Percentiles rank a stretch among this genome's conserved stretches.
Conservation (phyloP, 148 eudicot species). For the Dianthus caryophyllus region DNA sequence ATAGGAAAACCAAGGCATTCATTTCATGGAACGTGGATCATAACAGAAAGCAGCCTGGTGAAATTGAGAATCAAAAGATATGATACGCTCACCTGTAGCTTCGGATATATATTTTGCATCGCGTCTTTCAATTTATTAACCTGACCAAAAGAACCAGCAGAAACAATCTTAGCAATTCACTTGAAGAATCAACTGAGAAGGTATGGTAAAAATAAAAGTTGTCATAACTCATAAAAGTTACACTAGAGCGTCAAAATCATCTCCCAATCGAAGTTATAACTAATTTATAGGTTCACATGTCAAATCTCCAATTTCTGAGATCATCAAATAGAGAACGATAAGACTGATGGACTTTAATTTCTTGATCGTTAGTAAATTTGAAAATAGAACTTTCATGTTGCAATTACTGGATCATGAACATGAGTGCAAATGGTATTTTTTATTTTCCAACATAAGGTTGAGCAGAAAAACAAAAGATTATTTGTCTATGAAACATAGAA, state of each 20-base stretch:
- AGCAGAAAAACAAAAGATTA: neutral
- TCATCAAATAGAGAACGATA: neutral
- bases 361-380: neutral
- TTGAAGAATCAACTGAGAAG: neutral
- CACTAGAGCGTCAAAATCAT: neutral
- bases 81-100: constrained; percentile 58
- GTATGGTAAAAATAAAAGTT: neutral
- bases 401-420: neutral
- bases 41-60: neutral
- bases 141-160: constrained; percentile 30
- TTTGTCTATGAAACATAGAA: neutral
- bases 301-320: neutral
- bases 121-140: constrained; percentile 80
- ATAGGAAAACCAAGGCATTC: neutral
- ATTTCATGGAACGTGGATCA: constrained; percentile 5
- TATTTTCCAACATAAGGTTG: neutral
- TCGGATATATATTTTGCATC: constrained; percentile 71
- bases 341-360: neutral
- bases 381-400: neutral
- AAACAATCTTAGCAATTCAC: constrained; percentile 1
- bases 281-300: neutral
- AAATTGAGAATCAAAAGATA: constrained; percentile 12
- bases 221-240: neutral
- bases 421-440: neutral
- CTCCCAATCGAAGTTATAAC: neutral